Conservation (phyloP, 768 basidiomycete genomes). For the Asterophora parasitica region DNA sequence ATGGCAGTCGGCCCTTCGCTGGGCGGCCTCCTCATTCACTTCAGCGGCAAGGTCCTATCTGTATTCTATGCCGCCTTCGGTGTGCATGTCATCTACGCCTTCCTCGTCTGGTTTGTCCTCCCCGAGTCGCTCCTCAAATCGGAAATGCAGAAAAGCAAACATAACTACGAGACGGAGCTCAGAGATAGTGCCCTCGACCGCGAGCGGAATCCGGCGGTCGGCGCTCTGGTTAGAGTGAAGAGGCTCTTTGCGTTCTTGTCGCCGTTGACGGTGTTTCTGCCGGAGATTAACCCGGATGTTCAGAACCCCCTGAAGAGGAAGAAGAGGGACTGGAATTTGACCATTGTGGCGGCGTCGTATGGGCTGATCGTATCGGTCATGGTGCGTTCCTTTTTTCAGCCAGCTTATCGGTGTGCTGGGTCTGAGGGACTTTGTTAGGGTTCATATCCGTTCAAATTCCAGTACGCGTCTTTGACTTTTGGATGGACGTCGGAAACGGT, state of each 20-base stretch:
- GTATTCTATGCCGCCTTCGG: slow-evolving; percentile 66
- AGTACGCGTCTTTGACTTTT: slow-evolving; percentile 59
- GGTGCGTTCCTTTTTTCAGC: slow-evolving; percentile 23
- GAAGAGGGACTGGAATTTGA: slow-evolving; percentile 62
- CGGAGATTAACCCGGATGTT: slow-evolving; percentile 25
- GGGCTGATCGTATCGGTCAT: slow-evolving; percentile 45
- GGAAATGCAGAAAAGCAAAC: slow-evolving; percentile 38
- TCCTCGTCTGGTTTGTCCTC: slow-evolving; percentile 52
- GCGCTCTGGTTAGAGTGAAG: slow-evolving; percentile 35
- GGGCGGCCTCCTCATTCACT: slow-evolving; percentile 58
- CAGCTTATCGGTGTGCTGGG: neutral
- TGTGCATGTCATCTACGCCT: slow-evolving; percentile 45
- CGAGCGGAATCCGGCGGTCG: slow-evolving; percentile 14
- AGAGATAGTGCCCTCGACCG: slow-evolving; percentile 16
- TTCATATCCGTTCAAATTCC: slow-evolving; percentile 52
- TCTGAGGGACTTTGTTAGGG: slow-evolving; percentile 35
- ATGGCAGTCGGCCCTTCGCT: slow-evolving; percentile 73
- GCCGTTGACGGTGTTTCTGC: slow-evolving; percentile 65
- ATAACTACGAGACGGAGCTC: slow-evolving; percentile 31
- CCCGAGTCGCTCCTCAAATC: slow-evolving; percentile 71
- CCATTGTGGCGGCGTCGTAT: slow-evolving; percentile 48
- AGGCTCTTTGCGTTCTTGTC: slow-evolving; percentile 58
- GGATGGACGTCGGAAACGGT: slow-evolving; percentile 66
- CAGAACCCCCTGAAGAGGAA: slow-evolving; percentile 35
- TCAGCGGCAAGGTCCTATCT: slow-evolving; percentile 48